Percentiles rank a stretch among this genome's conserved stretches.
phyloP scores from a whole-genome alignment of 2,329 filamentous ascomycete species.

The Hansfordia pulvinata region DNA sequence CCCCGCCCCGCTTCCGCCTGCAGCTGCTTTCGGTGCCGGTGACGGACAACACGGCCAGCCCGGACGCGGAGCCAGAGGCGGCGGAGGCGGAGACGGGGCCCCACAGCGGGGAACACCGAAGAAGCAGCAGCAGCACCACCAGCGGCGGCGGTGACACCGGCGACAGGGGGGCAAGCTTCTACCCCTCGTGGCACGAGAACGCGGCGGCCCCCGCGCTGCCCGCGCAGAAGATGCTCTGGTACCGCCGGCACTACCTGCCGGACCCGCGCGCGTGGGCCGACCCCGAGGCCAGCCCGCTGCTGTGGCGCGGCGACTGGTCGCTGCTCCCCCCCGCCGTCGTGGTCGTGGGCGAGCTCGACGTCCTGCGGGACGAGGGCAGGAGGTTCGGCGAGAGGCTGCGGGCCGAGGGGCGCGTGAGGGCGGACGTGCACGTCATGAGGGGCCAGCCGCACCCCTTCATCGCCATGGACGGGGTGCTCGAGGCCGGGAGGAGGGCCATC shows the following conservation, averaged over 20 bases:
- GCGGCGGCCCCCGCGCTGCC: constrained; percentile 36
- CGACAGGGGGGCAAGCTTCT: too few species aligned
- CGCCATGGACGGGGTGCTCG: constrained; percentile 40
- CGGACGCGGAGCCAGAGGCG: too few species aligned
- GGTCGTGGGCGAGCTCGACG: constrained; percentile 40
- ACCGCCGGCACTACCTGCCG: constrained; percentile 42
- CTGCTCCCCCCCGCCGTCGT: constrained; percentile 34
- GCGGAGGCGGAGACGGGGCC: too few species aligned
- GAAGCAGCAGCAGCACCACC: too few species aligned
- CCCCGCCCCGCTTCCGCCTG: constrained; percentile 23
- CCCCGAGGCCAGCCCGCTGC: constrained; percentile 38
- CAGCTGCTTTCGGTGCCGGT: constrained; percentile 45
- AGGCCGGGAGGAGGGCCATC: constrained; percentile 36
- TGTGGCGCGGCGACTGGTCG: constrained; percentile 34
- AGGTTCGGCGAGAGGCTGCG: constrained; percentile 33
- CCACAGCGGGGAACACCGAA: too few species aligned
- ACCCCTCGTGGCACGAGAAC: constrained; percentile 34
- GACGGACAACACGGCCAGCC: constrained; percentile 43
- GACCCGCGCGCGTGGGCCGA: constrained; percentile 27
- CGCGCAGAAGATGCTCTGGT: constrained; percentile 46
- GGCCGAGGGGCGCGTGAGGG: constrained; percentile 29
- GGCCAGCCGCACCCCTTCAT: constrained; percentile 45
- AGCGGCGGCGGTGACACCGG: too few species aligned
- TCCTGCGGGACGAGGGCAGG: constrained; percentile 39
- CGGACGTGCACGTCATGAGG: constrained; percentile 33